Evolutionary conservation across 345 rosid species (phyloP).

Genomic region (Melaleuca quinquenervia): DNA sequence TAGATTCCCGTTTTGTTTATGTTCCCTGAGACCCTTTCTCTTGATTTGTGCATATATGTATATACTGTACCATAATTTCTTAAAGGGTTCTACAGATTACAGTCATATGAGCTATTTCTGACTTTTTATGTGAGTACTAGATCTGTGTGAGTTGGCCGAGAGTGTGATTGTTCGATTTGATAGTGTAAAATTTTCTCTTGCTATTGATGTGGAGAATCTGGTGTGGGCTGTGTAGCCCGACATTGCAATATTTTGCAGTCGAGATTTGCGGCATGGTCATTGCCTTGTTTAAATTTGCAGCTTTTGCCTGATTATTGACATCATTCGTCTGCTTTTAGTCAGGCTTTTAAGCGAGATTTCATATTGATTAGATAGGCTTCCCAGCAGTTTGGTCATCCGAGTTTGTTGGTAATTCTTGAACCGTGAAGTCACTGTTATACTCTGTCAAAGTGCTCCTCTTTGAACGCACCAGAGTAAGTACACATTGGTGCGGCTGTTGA

Average conservation of each 20-base stretch:
- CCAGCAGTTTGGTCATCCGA: neutral
- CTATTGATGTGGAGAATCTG: neutral
- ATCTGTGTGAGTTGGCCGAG: neutral
- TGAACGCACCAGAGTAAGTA: neutral
- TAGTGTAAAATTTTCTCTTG: neutral
- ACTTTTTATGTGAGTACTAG: neutral
- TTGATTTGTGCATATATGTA: neutral
- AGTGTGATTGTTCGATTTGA: neutral
- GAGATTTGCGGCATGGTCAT: neutral
- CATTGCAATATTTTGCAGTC: neutral
- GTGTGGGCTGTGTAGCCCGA: neutral
- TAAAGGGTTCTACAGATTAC: neutral
- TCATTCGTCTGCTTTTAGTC: neutral
- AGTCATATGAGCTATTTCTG: neutral
- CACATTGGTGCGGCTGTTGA: neutral
- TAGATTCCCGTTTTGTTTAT: neutral
- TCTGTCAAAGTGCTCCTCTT: neutral
- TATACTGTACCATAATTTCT: neutral
- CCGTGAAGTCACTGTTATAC: neutral
- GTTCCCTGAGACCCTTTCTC: neutral
- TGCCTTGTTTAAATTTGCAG: neutral
- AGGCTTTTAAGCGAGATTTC: neutral
- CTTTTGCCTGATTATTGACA: neutral
- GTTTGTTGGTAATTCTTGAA: neutral
- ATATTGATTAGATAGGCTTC: neutral